Percentiles rank a stretch among this genome's conserved stretches.
Evolutionary conservation across 2,329 filamentous ascomycete genomes (phyloP).

Genomic region (Bipolaris victoriae): DNA sequence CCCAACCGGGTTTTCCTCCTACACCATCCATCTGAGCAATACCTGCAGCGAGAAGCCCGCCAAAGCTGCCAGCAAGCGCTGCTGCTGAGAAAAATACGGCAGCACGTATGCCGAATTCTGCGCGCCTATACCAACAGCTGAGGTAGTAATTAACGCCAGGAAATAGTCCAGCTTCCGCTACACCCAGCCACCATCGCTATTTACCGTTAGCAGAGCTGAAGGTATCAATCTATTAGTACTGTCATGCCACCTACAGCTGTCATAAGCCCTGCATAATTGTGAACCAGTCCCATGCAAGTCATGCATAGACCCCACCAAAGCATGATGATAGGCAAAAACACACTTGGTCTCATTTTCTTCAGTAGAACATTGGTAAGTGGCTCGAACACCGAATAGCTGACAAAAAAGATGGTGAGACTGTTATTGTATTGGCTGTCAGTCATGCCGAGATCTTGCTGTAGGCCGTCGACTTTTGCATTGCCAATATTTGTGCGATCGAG

Average conservation of each 20-base stretch:
- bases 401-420: slow-evolving; percentile 82
- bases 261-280: slow-evolving; percentile 69
- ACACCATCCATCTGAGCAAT: slow-evolving; percentile 73
- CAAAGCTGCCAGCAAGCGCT: slow-evolving; percentile 78
- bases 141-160: slow-evolving; percentile 76
- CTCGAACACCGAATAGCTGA: slow-evolving; percentile 82
- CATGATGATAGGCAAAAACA: slow-evolving; percentile 87
- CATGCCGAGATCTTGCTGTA: slow-evolving; percentile 67
- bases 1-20: slow-evolving; percentile 53
- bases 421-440: slow-evolving; percentile 72
- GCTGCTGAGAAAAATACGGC: slow-evolving; percentile 86
- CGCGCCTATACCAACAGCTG: slow-evolving; percentile 81
- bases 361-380: slow-evolving; percentile 79
- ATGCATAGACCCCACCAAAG: slow-evolving; percentile 67
- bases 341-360: slow-evolving; percentile 74
- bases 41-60: slow-evolving; percentile 73
- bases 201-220: neutral
- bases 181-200: slow-evolving; percentile 66
- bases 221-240: too few relatives aligned
- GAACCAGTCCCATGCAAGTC: slow-evolving; percentile 70
- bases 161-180: slow-evolving; percentile 73
- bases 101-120: slow-evolving; percentile 79
- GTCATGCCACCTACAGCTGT: slow-evolving; percentile 54
- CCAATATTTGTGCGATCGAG: slow-evolving; percentile 77
- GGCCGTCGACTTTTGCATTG: slow-evolving; percentile 68